phyloP scores from a whole-genome alignment of 495 filamentous ascomycete species.

The Aspergillus funiculosus region DNA sequence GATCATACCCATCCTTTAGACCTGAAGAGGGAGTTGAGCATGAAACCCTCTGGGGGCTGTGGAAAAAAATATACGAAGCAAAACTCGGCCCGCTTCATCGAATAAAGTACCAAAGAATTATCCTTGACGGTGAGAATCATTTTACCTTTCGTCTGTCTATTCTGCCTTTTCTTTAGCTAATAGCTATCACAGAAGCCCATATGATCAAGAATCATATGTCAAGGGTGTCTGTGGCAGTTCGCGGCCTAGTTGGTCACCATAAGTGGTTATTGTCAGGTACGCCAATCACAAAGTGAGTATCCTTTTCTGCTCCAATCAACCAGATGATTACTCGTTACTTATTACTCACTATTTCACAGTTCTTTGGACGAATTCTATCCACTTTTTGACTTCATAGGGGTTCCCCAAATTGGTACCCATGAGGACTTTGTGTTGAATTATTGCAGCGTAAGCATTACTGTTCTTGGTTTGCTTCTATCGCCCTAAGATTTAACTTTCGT shows the following conservation, averaged over 20 bases:
- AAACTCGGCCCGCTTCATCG: constrained; percentile 41
- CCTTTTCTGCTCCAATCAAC: neutral
- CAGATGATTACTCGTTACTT: neutral
- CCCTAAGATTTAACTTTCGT: constrained; percentile 6
- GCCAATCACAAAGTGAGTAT: constrained; percentile 48
- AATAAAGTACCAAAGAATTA: constrained; percentile 48
- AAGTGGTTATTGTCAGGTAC: constrained; percentile 61
- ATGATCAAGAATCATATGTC: constrained; percentile 53
- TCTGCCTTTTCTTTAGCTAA: neutral
- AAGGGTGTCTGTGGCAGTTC: constrained; percentile 48
- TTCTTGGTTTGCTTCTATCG: neutral
- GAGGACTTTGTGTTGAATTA: constrained; percentile 46
- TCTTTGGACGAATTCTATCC: constrained; percentile 49
- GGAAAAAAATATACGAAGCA: constrained; percentile 27
- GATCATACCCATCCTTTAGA: constrained; percentile 41
- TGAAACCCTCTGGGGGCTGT: constrained; percentile 32
- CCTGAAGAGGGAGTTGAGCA: constrained; percentile 17
- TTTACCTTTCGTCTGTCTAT: neutral
- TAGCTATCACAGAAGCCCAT: constrained; percentile 40
- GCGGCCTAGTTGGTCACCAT: constrained; percentile 44
- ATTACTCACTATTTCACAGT: constrained; percentile 9
- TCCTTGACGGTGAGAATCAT: constrained; percentile 49
- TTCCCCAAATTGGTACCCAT: constrained; percentile 37
- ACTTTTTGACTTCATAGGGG: constrained; percentile 54
- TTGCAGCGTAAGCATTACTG: constrained; percentile 25